Conservation (phyloP, 2,329 filamentous ascomycete species). For the Penicillium sp. region DNA sequence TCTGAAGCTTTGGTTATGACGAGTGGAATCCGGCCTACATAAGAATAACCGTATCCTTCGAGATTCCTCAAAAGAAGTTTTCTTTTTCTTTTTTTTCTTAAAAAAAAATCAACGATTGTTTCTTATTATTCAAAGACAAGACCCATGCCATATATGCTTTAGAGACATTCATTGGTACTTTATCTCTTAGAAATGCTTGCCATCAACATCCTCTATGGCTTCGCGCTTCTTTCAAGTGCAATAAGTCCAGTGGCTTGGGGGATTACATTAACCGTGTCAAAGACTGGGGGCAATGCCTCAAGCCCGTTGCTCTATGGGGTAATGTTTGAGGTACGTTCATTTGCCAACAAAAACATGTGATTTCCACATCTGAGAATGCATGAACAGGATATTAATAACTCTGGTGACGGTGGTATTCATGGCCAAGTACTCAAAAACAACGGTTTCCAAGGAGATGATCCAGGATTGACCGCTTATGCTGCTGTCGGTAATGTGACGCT, state of each 20-base stretch:
- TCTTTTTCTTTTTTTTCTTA: no score
- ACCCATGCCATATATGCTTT: no score
- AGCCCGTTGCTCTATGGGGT: conserved; percentile 26
- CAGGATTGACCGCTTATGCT: conserved; percentile 25
- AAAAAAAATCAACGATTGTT: not conserved
- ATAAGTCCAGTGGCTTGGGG: not conserved
- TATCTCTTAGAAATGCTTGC: not conserved
- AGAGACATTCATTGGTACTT: no score
- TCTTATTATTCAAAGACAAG: no score
- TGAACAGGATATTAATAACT: conserved; percentile 33
- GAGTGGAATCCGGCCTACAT: no score
- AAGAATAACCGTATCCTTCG: not conserved
- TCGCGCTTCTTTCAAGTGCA: not conserved
- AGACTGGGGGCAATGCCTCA: not conserved
- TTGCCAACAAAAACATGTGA: not conserved
- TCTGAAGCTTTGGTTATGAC: no score
- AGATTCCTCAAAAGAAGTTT: not conserved
- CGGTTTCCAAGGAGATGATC: conserved; percentile 27
- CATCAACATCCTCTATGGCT: not conserved
- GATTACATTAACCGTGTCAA: not conserved
- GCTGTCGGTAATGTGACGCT: conserved; percentile 25
- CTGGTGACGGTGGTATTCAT: conserved; percentile 33
- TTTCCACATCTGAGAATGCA: not conserved
- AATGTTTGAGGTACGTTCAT: conserved; percentile 31
- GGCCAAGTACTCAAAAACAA: conserved; percentile 32